phyloP scores from a whole-genome alignment of 2,329 filamentous ascomycete species.

The Pseudogymnoascus sp. region DNA sequence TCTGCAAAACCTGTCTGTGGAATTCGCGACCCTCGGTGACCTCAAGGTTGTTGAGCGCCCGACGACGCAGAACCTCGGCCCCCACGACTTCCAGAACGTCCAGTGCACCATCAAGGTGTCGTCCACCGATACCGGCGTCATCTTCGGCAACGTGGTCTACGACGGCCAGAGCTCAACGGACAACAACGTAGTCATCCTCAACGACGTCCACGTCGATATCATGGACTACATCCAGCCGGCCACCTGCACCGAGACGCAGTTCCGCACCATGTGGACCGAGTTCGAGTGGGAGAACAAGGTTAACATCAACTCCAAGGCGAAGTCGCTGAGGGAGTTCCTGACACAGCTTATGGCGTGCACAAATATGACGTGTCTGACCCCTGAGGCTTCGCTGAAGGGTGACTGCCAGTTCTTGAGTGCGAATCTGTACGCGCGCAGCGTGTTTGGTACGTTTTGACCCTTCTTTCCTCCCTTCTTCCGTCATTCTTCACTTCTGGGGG shows the following conservation, averaged over 20 bases:
- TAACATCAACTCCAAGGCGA: constrained; percentile 98
- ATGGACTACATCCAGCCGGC: constrained; percentile 99
- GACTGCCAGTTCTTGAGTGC: constrained; percentile 97
- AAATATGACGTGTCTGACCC: constrained; percentile 97
- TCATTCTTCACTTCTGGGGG: not conserved
- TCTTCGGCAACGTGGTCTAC: constrained; percentile 98
- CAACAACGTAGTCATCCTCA: constrained; percentile 94
- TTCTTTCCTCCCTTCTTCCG: not conserved
- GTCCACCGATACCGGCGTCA: constrained; percentile 94
- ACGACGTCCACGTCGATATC: constrained; percentile 96
- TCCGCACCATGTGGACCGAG: constrained; percentile 99
- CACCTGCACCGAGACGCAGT: constrained; percentile 93
- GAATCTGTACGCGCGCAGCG: constrained; percentile 91
- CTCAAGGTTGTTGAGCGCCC: constrained; percentile 96
- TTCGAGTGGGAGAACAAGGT: constrained; percentile 99
- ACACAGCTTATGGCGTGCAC: constrained; percentile 94
- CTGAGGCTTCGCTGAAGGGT: constrained; percentile 90
- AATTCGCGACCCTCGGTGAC: constrained; percentile 96
- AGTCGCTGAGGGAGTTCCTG: constrained; percentile 83
- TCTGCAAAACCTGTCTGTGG: constrained; percentile 90
- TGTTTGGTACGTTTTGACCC: constrained; percentile 72
- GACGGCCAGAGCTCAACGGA: constrained; percentile 88
- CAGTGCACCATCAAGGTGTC: constrained; percentile 99
- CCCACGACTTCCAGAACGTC: constrained; percentile 95
- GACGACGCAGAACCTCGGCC: constrained; percentile 89